Percentiles rank a stretch among this genome's conserved stretches.
These are phyloP conservation scores for Trichoderma citrinoviride DNA, from an alignment of 2,329 filamentous ascomycete species.

Conservation along the genomic window DNA sequence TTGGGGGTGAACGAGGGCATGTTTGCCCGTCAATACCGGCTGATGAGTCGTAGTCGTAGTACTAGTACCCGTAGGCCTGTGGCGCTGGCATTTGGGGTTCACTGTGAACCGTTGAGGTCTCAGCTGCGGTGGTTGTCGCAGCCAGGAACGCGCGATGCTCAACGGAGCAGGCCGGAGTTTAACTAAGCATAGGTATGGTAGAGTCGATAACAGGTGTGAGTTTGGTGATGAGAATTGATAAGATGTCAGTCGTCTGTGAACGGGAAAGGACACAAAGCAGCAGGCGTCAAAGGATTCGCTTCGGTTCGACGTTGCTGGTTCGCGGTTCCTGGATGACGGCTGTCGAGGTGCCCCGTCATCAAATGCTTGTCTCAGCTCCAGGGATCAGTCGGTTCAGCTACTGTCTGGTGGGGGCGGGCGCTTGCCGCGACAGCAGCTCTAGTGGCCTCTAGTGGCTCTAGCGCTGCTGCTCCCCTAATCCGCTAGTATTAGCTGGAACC, in stretches of 20 bases:
- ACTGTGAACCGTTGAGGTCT: background rate
- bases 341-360: background rate
- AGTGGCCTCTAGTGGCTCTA: background rate
- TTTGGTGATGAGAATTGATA: background rate
- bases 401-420: conserved; percentile 14
- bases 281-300: background rate
- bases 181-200: background rate
- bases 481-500: background rate
- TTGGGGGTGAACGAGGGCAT: conserved; percentile 36
- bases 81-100: conserved; percentile 1
- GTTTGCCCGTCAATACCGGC: background rate
- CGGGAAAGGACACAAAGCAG: background rate
- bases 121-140: background rate
- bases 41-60: too few species aligned
- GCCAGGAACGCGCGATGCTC: conserved; percentile 8
- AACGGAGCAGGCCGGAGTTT: background rate
- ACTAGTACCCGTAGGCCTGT: background rate
- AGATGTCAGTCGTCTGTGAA: background rate
- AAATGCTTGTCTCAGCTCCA: background rate
- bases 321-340: background rate
- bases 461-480: too few species aligned
- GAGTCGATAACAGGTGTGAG: background rate
- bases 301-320: background rate
- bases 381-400: background rate
- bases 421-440: background rate